phyloP scores from a whole-genome alignment of 2,329 filamentous ascomycete species.

The Sclerotinia glacialis region DNA sequence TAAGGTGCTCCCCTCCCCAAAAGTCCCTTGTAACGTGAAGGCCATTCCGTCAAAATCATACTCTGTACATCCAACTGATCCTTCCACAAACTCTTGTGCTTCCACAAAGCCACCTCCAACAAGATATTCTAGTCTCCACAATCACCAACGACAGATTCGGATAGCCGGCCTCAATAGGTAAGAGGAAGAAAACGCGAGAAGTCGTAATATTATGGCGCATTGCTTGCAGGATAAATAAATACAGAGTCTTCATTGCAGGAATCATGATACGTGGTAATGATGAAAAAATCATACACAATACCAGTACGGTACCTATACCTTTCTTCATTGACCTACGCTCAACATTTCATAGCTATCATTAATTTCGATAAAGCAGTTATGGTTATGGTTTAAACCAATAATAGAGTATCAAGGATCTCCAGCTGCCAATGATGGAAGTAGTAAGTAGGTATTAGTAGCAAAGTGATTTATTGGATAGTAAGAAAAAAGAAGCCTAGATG shows the following conservation, averaged over 20 bases:
- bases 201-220: constrained; percentile 16
- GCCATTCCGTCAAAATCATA: constrained; percentile 18
- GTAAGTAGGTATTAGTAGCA: neutral
- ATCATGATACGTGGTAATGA: constrained; percentile 16
- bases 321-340: neutral
- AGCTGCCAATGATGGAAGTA: neutral
- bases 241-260: constrained; percentile 13
- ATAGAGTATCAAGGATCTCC: neutral
- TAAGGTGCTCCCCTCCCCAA: neutral
- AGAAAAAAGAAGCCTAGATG: neutral
- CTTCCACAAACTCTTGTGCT: constrained; percentile 12
- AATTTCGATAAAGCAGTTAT: neutral
- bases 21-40: constrained; percentile 9
- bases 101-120: constrained; percentile 2
- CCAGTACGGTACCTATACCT: too few relatives aligned
- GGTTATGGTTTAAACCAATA: neutral
- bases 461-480: neutral
- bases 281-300: neutral
- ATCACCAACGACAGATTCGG: constrained; percentile 10
- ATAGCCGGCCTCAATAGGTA: neutral
- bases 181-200: constrained; percentile 3
- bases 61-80: constrained; percentile 6
- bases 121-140: constrained; percentile 10
- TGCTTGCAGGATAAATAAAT: constrained; percentile 17
- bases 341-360: neutral